These are phyloP conservation scores for Phytophthora vignae DNA, from an alignment of 352 stramenopile genomes.

Conservation along the genomic window DNA sequence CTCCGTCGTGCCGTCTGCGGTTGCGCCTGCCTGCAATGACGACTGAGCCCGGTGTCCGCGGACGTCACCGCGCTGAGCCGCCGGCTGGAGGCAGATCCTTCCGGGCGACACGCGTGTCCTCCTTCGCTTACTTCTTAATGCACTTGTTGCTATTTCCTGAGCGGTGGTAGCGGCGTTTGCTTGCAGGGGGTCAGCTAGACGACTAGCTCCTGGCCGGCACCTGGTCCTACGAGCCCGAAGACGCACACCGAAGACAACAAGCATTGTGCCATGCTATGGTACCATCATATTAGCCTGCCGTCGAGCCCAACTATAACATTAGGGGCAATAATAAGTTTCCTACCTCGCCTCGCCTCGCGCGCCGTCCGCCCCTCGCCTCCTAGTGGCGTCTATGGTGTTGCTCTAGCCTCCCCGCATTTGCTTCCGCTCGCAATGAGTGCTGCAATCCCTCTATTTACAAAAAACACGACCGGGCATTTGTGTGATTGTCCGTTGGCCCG, in stretches of 20 bases:
- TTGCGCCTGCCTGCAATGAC: slow-evolving; percentile 17
- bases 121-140: slow-evolving; percentile 12
- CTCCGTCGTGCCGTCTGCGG: background rate
- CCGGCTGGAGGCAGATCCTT: slow-evolving; percentile 25
- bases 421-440: slow-evolving; percentile 28
- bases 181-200: background rate
- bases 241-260: slow-evolving; percentile 24
- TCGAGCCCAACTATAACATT: slow-evolving; percentile 49
- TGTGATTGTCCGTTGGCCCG: slow-evolving; percentile 23
- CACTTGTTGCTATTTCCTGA: slow-evolving; percentile 15
- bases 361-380: slow-evolving; percentile 10
- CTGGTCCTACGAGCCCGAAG: slow-evolving; percentile 6
- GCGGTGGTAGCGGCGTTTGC: background rate
- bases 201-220: background rate
- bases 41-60: slow-evolving; percentile 5
- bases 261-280: slow-evolving; percentile 35
- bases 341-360: slow-evolving; percentile 21
- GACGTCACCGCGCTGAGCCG: background rate
- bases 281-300: slow-evolving; percentile 52
- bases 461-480: slow-evolving; percentile 24
- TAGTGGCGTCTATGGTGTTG: slow-evolving; percentile 32
- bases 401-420: slow-evolving; percentile 21
- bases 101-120: background rate
- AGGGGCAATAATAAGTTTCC: slow-evolving; percentile 42
- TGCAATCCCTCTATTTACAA: slow-evolving; percentile 37